phyloP scores from a whole-genome alignment of 2,329 filamentous ascomycete species.

The Xylariales sp. region DNA sequence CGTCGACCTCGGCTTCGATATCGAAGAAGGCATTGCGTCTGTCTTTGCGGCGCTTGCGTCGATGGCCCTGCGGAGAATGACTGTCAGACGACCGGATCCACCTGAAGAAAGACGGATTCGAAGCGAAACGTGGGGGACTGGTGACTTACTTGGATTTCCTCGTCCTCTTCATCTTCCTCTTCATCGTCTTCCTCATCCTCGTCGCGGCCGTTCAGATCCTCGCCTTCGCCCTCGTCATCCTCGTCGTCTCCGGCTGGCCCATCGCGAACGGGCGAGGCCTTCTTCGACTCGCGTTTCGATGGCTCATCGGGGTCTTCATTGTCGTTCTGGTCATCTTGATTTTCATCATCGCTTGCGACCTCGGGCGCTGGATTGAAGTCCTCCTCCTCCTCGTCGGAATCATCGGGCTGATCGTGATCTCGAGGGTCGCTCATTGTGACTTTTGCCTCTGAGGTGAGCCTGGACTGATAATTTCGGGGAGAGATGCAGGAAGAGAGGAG shows the following conservation, averaged over 20 bases:
- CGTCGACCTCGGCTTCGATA: constrained; percentile 96
- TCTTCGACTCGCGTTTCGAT: constrained; percentile 15
- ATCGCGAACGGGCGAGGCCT: constrained; percentile 20
- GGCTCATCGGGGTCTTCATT: constrained; percentile 26
- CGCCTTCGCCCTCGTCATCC: constrained; percentile 36
- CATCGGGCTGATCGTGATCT: constrained; percentile 40
- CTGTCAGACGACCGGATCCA: constrained; percentile 4
- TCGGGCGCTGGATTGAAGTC: constrained; percentile 83
- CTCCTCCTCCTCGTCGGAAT: constrained; percentile 74
- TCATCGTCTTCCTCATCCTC: constrained; percentile 44
- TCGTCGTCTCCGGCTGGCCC: constrained; percentile 35
- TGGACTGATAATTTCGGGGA: neutral
- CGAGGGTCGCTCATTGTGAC: constrained; percentile 43
- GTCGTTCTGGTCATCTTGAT: constrained; percentile 29
- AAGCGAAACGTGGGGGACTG: neutral
- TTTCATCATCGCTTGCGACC: constrained; percentile 69
- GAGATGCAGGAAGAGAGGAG: neutral
- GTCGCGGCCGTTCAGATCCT: constrained; percentile 40
- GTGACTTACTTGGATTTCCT: constrained; percentile 58
- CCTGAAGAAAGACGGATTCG: neutral
- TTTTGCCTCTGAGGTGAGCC: neutral
- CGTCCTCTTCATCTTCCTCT: constrained; percentile 57
- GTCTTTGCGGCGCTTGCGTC: constrained; percentile 75
- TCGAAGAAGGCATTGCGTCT: constrained; percentile 86
- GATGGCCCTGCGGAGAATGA: constrained; percentile 46